Evolutionary conservation across 179 eudicot species (phyloP), one percentile per base, ranked within the genome.

Genomic region (Heliamphora pulchella): DNA sequence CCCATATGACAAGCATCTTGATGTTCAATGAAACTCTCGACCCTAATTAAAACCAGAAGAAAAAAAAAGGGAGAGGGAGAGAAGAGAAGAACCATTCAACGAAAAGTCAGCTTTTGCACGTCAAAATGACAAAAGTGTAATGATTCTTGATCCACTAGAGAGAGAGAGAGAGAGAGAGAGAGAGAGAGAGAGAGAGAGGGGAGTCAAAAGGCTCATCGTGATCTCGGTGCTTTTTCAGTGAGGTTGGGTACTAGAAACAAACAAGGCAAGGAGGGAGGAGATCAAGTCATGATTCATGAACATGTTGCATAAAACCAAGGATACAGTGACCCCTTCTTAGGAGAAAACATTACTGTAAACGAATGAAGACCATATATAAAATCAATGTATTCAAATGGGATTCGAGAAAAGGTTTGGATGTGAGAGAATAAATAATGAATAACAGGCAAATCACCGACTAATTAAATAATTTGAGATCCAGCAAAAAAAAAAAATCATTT

Each of bases 11-110:
- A 82, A 39, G 80, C 72, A 44, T 82, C 84, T 71, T 82, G 84
- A 67, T 82, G 84, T 22, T 82, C 84, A 10, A 82, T 82, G 73
- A 82, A 82, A 63, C 84, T 82, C 81, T 82, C 84, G 55, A 82
- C 84, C 51, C 84, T 82, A 72, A 11, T 20, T 43, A 44, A 54
- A 11, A 22, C 1, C 14, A 44, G 1, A 15, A 0, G 15, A n/a
- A 46, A 8, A 47, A 15, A 71, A 5, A 11, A 22, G 13, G 1
- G 54, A 54, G 20, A 53, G 53, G 10, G 3, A 64, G 2, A 10
- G 2, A 13, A 54, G 10, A 13, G 13, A 54, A 54, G 48, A 18
- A 73, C 46, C 18, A 59, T 31, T 55, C 15, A 44, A 70, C 43
- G 43, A 3, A 41, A 17, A 48, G 5, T 75, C 8, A 75, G 15